Evolutionary conservation across 2,329 filamentous ascomycete species (phyloP).

Genomic region (Aspergillus sp.): DNA sequence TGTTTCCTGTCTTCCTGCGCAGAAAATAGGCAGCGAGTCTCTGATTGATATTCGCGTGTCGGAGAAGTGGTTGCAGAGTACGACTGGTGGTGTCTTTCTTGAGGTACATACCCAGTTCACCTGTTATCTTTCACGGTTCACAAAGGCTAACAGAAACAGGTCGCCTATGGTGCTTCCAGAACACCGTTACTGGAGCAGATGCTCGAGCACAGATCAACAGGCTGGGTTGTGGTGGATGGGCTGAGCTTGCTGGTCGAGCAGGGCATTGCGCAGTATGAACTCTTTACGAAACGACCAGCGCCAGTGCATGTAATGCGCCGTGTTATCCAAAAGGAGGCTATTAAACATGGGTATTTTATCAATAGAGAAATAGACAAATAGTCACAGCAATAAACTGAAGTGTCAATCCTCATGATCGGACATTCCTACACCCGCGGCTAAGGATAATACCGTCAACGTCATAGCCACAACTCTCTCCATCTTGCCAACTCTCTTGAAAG

Average conservation of each 20-base stretch:
- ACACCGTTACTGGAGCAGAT: not conserved
- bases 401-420: too few relatives aligned
- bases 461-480: too few relatives aligned
- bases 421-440: too few relatives aligned
- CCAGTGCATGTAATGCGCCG: conserved; percentile 24
- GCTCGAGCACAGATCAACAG: conserved; percentile 10
- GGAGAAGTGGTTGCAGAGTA: not conserved
- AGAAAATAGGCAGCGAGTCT: not conserved
- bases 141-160: not conserved
- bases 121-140: too few relatives aligned
- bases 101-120: too few relatives aligned
- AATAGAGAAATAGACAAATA: too few relatives aligned
- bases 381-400: too few relatives aligned
- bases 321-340: not conserved
- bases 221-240: conserved; percentile 26
- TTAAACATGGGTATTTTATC: too few relatives aligned
- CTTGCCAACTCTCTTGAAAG: too few relatives aligned
- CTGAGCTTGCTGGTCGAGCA: conserved; percentile 22
- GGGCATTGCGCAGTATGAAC: conserved; percentile 25
- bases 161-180: not conserved
- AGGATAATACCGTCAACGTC: too few relatives aligned
- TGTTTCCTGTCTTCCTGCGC: not conserved
- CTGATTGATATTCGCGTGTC: not conserved
- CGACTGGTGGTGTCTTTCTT: not conserved
- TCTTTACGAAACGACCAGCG: conserved; percentile 24